Evolutionary conservation across 2,329 filamentous ascomycete species (phyloP).

Genomic region (Pseudogymnoascus destructans): DNA sequence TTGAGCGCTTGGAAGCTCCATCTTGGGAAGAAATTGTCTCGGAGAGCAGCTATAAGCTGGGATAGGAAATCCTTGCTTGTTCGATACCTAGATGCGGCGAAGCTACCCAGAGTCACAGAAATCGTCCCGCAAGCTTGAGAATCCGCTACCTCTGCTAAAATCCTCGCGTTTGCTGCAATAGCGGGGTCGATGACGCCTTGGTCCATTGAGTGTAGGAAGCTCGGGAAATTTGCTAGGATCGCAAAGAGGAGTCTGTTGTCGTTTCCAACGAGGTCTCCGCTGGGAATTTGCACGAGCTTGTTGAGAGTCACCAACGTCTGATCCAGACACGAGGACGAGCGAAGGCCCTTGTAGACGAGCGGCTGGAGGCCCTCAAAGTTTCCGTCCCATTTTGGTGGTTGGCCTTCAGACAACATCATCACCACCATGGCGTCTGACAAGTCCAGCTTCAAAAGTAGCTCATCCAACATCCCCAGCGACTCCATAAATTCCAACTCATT

Average conservation of each 20-base stretch:
- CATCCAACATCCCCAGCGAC: constrained; percentile 80
- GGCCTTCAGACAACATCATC: constrained; percentile 58
- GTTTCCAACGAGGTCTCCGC: constrained; percentile 68
- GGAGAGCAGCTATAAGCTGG: constrained; percentile 60
- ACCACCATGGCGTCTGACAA: constrained; percentile 58
- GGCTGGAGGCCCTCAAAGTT: constrained; percentile 75
- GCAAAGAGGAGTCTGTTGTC: constrained; percentile 73
- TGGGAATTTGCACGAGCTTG: constrained; percentile 64
- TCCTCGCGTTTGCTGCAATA: constrained; percentile 49
- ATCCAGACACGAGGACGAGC: constrained; percentile 72
- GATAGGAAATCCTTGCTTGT: constrained; percentile 62
- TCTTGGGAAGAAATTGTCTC: constrained; percentile 65
- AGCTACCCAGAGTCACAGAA: constrained; percentile 55
- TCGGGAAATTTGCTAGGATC: constrained; percentile 80
- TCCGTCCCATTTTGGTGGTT: constrained; percentile 80
- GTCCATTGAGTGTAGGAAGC: constrained; percentile 71
- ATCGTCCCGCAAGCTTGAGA: constrained; percentile 56
- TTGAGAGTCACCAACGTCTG: constrained; percentile 67
- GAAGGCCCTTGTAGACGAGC: constrained; percentile 79
- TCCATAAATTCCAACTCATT: constrained; percentile 93
- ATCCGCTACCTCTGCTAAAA: constrained; percentile 61
- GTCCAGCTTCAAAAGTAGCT: constrained; percentile 73
- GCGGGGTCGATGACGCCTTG: constrained; percentile 41
- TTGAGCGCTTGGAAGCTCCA: constrained; percentile 76
- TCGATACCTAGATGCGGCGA: constrained; percentile 52